These are phyloP conservation scores for Thermoascus crustaceus DNA, from an alignment of 2,329 filamentous ascomycete species.

Conservation along the genomic window DNA sequence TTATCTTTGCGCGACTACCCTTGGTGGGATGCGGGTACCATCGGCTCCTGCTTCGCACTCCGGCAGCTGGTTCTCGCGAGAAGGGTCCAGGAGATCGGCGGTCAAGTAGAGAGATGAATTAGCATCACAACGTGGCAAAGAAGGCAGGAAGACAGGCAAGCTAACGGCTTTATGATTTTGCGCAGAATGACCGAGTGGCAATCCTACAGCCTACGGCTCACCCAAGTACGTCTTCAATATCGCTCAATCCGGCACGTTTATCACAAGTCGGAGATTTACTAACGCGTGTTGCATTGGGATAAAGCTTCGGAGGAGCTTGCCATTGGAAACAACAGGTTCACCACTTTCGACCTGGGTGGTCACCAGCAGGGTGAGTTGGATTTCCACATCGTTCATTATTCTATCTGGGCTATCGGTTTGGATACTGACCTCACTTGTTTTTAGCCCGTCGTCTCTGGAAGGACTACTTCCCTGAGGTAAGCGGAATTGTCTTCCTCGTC, in stretches of 20 bases:
- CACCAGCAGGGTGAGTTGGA: conserved; percentile 71
- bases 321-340: conserved; percentile 90
- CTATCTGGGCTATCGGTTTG: background rate
- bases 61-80: conserved; percentile 2
- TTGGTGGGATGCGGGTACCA: conserved; percentile 2
- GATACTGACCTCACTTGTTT: conserved; percentile 6
- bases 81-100: no score
- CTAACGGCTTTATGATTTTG: conserved; percentile 8
- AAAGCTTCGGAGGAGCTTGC: conserved; percentile 82
- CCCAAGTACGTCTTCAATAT: conserved; percentile 58
- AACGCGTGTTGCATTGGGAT: conserved; percentile 5
- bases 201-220: conserved; percentile 86
- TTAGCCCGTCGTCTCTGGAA: conserved; percentile 87
- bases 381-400: background rate
- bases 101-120: no score
- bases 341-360: conserved; percentile 86
- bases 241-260: background rate
- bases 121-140: background rate
- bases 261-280: background rate
- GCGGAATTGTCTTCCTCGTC: conserved; percentile 94
- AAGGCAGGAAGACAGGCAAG: conserved; percentile 4
- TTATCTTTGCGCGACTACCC: no score
- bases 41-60: background rate
- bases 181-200: conserved; percentile 81
- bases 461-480: conserved; percentile 94